Evolutionary conservation across 768 basidiomycete genomes (phyloP), one percentile per base, ranked within the genome.

Genomic region (Naematelia encephala): DNA sequence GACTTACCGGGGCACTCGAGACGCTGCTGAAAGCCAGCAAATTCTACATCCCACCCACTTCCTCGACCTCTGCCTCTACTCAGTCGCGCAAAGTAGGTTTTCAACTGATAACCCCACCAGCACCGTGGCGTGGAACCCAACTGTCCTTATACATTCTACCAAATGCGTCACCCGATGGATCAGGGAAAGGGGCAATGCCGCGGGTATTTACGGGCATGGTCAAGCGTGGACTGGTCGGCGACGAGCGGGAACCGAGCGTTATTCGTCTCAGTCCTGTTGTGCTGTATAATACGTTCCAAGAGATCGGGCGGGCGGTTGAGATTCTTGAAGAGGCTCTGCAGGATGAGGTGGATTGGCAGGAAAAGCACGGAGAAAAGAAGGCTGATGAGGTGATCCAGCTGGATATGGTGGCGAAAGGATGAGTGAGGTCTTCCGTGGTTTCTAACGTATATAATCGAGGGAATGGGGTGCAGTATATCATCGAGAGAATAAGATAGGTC

Each of bases 241-340:
- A 99, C 77, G 90, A 94, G 77, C 81, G 96, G 70, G 80, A 86
- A 69, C 94, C 96, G 25, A 88, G 91, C 71, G 90, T 98, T 51
- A 92, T 99, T 67, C 84, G 96, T 10, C 79, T 98, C 46, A 84
- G 91, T 61, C 92, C 93, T 48, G 82, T 82, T 14, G 88, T 93
- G 29, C 79, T 98, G 73, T 99, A 97, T 77, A 96, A 88, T 74
- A 86, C 87, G 12, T 80, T 85, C 66, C 78, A 80, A 64, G 96
- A 99, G 66, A 88, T 88, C 61, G 82, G 88, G 67, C 78, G 81
- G 54, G 89, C 86, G 11, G 89, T 83, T 13, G 75, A 76, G 59
- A 83, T 82, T 58, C 72, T 97, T 23, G 86, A 91, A 52, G 79
- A 83, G 57, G 78, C 70, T 22, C 49, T 79, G 42, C 62, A 67